Percentiles rank a stretch among this genome's conserved stretches.
Evolutionary conservation across 352 stramenopile species (phyloP).

Genomic region (Peronospora destructor): DNA sequence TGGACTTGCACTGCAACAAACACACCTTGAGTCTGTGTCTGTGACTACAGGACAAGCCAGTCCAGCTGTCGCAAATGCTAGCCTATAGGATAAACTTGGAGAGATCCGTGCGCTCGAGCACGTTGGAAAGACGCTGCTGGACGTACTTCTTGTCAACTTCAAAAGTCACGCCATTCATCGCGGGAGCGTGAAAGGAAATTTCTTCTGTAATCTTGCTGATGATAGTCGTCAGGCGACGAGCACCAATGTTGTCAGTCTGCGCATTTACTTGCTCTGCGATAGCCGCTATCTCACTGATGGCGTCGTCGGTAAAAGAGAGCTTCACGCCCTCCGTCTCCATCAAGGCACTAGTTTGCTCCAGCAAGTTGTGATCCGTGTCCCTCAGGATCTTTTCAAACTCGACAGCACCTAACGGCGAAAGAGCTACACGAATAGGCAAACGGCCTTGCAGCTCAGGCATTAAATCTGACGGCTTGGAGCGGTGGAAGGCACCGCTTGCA

Average conservation of each 20-base stretch:
- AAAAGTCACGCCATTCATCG: conserved; percentile 81
- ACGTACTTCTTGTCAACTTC: conserved; percentile 91
- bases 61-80: background rate
- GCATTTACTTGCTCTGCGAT: conserved; percentile 92
- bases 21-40: background rate
- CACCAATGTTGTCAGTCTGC: conserved; percentile 97
- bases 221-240: conserved; percentile 92
- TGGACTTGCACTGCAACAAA: background rate
- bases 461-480: conserved; percentile 95
- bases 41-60: background rate
- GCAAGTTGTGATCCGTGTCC: conserved; percentile 92
- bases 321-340: conserved; percentile 94
- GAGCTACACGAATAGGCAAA: conserved; percentile 96
- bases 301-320: conserved; percentile 93
- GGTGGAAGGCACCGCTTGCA: conserved; percentile 93
- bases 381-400: conserved; percentile 98
- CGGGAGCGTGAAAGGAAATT: conserved; percentile 95
- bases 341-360: conserved; percentile 94
- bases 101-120: conserved; percentile 91
- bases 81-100: conserved; percentile 96
- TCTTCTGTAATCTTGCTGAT: conserved; percentile 97
- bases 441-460: conserved; percentile 96
- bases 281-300: conserved; percentile 93
- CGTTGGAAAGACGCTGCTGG: conserved; percentile 87
- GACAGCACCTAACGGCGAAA: conserved; percentile 93